Evolutionary conservation across 305 asterid species (phyloP).

Genomic region (Fraxinus nigra): DNA sequence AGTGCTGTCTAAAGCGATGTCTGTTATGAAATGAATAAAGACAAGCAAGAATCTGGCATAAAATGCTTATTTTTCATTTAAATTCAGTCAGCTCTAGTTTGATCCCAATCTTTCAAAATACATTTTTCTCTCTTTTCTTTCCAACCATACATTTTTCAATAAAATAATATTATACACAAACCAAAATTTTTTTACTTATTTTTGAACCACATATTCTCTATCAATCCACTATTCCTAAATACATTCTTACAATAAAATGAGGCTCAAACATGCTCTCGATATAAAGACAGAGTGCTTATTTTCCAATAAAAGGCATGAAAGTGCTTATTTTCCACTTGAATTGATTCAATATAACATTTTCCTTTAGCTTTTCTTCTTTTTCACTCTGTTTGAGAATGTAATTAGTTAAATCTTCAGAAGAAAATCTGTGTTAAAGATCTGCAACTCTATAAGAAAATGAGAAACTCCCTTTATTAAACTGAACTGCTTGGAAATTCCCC

Average conservation of each 20-base stretch:
- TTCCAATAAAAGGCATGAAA: background rate
- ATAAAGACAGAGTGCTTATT: background rate
- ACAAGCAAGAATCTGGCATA: background rate
- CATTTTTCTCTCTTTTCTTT: no score
- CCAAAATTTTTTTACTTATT: no score
- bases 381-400: background rate
- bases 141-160: background rate
- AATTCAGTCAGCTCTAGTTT: background rate
- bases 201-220: background rate
- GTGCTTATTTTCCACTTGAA: background rate
- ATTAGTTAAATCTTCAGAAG: background rate
- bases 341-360: background rate
- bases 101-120: no score
- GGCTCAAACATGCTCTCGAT: background rate
- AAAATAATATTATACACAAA: no score
- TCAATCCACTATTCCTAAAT: background rate
- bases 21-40: background rate
- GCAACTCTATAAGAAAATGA: conserved; percentile 5
- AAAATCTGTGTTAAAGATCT: background rate
- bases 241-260: background rate
- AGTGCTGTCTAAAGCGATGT: background rate
- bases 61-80: background rate
- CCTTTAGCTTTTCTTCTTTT: background rate
- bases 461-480: conserved; percentile 2
- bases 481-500: conserved; percentile 12